Evolutionary conservation across 2,329 filamentous ascomycete species (phyloP).

Genomic region (Colletotrichum lini): DNA sequence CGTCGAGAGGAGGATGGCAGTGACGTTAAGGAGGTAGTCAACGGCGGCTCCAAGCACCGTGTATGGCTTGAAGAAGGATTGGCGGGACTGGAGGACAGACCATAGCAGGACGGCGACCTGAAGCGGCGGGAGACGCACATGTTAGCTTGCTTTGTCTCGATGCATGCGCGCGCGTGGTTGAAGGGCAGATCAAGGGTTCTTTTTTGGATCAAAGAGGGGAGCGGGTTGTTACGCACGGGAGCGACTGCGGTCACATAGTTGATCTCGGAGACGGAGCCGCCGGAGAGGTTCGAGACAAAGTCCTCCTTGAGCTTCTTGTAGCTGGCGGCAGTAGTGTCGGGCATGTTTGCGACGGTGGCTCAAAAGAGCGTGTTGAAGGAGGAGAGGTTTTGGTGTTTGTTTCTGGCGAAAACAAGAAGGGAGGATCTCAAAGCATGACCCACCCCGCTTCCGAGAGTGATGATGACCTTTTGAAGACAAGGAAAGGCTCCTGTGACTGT

Average conservation of each 20-base stretch:
- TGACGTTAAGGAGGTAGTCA: conserved; percentile 91
- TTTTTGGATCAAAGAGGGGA: conserved; percentile 34
- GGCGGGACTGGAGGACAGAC: conserved; percentile 88
- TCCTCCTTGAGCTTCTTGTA: conserved; percentile 96
- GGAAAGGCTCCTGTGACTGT: too few relatives aligned
- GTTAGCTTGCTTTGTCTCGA: conserved; percentile 41
- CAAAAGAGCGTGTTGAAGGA: background rate
- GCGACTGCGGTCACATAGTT: conserved; percentile 88
- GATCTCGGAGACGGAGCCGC: conserved; percentile 87
- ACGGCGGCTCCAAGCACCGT: conserved; percentile 76
- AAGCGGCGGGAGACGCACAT: conserved; percentile 40
- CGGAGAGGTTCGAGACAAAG: conserved; percentile 92
- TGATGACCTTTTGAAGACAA: background rate
- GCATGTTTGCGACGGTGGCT: conserved; percentile 49
- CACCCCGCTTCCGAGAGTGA: background rate
- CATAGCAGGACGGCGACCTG: conserved; percentile 88
- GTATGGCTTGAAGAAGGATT: conserved; percentile 87
- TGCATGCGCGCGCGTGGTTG: conserved; percentile 20
- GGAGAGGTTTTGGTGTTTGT: background rate
- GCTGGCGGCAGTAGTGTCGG: conserved; percentile 59
- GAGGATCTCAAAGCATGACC: background rate
- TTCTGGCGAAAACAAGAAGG: conserved; percentile 8
- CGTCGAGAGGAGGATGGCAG: conserved; percentile 84
- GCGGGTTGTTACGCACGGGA: conserved; percentile 71
- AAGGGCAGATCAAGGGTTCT: conserved; percentile 10